Evolutionary conservation across 805 yeast species (phyloP), one percentile per base, ranked within the genome.

Genomic region (Candida anglica): DNA sequence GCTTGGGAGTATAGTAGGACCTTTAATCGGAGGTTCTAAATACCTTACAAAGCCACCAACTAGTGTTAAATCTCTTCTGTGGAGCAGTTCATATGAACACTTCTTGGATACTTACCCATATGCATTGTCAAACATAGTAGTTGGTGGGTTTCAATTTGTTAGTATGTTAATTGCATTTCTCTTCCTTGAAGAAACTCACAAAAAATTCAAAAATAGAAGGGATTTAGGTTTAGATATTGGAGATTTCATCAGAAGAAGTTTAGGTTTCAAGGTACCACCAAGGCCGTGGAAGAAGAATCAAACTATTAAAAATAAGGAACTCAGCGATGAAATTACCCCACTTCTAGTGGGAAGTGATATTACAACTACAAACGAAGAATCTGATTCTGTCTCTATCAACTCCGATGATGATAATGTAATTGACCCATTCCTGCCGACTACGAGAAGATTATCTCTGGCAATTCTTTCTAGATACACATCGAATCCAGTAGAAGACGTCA

Each of bases 1-100:
- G 47, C 42, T 77, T 14, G 86, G 86, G 4, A 57, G 73, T 16
- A 67, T 78, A 11, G 47, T 79, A 10, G 86, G 86, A 1, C 84
- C 85, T 1, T 55, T 75, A 49, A 62, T 79, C 20, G 82, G 70
- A 2, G 66, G 67, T 4, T 50, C 79, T 19, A 74, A 75, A 19
- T 64, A 57, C 34, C 57, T 78, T 28, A 76, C 80, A 10, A 57
- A 64, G 22, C 77, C 79, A 6, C 53, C n/a, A n/a, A n/a, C n/a
- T n/a, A 17, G 26, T 13, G 36, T 36, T 13, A 32, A 19, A 19
- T 57, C 55, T 1, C 48, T 32, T 7, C 27, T 13, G 23, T 9
- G 23, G 15, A 24, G n/a, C 20, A 30, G 48, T 1, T 27, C 43
- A 14, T 41, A 63, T 27, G 47, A 45, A 14, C 47, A 47, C 1